Evolutionary conservation across 495 filamentous ascomycete species (phyloP).

Genomic region (Neurospora sp.): DNA sequence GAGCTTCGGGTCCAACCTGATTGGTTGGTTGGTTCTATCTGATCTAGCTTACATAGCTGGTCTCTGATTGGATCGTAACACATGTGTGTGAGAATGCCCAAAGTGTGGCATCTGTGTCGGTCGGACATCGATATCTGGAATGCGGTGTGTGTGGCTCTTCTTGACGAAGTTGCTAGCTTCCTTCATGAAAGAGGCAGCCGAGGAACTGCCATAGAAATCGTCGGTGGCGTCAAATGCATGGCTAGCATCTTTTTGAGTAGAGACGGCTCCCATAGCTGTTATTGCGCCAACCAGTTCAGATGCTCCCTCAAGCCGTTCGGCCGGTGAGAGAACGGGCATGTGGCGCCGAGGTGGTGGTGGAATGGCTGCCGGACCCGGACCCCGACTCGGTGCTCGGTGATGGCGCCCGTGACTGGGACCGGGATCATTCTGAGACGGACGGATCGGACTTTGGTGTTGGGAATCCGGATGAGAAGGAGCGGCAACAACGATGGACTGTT

Average conservation of each 20-base stretch:
- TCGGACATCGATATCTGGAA: neutral
- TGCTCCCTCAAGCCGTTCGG: neutral
- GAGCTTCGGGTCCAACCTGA: too few species aligned
- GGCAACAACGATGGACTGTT: neutral
- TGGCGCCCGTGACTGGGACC: neutral
- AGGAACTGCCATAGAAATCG: constrained; percentile 35
- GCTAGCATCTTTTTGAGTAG: constrained; percentile 15
- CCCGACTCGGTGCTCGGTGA: neutral
- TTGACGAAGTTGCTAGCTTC: constrained; percentile 23
- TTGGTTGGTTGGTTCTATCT: too few species aligned
- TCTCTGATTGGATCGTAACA: too few species aligned
- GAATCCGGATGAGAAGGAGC: neutral
- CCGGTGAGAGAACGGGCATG: neutral
- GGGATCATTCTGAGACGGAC: neutral
- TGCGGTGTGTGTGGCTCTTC: neutral
- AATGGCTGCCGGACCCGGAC: neutral
- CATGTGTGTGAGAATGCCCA: neutral
- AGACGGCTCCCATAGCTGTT: constrained; percentile 28
- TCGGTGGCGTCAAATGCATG: constrained; percentile 17
- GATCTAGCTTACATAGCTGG: too few species aligned
- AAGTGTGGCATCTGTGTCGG: neutral
- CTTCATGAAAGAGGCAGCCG: constrained; percentile 34
- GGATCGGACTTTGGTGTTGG: neutral
- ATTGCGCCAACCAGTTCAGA: constrained; percentile 19
- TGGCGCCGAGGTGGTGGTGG: neutral